These are phyloP conservation scores for Pseudomassariella vexata DNA, from an alignment of 2,329 filamentous ascomycete species.

Conservation along the genomic window DNA sequence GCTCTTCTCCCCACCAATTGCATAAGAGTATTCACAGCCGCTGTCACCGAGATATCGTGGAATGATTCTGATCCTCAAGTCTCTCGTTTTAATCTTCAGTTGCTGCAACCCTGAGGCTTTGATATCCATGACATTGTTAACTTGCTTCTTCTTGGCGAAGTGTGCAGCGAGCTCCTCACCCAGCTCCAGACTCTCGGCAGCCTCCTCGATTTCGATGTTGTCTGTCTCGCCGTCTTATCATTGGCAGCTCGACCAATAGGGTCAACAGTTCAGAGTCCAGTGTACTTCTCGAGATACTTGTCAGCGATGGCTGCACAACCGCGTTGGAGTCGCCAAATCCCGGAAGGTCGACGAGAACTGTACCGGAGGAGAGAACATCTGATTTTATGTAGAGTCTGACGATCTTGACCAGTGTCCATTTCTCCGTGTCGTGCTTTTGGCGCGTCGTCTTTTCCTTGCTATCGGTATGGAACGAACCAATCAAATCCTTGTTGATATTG, in stretches of 20 bases:
- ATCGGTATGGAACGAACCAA: slow-evolving; percentile 47
- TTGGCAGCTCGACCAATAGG: slow-evolving; percentile 56
- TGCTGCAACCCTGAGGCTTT: too few relatives aligned
- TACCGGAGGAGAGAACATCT: slow-evolving; percentile 43
- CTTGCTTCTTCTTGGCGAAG: too few relatives aligned
- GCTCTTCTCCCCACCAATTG: too few relatives aligned
- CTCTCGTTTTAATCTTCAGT: too few relatives aligned
- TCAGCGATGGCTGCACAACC: slow-evolving; percentile 50
- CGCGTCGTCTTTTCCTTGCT: slow-evolving; percentile 40
- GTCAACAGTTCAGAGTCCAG: slow-evolving; percentile 53
- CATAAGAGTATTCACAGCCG: too few relatives aligned
- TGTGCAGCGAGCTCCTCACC: slow-evolving; percentile 28
- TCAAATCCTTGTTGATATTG: slow-evolving; percentile 28
- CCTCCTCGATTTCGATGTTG: slow-evolving; percentile 15
- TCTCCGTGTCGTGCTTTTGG: slow-evolving; percentile 15
- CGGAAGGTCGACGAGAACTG: slow-evolving; percentile 53
- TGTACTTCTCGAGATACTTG: slow-evolving; percentile 53
- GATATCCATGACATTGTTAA: too few relatives aligned
- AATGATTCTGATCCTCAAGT: too few relatives aligned
- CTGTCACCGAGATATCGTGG: too few relatives aligned
- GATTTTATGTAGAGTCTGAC: slow-evolving; percentile 44
- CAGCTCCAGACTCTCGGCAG: slow-evolving; percentile 27
- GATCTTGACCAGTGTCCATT: slow-evolving; percentile 35
- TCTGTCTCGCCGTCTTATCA: slow-evolving; percentile 46
- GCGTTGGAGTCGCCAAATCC: slow-evolving; percentile 55